These are phyloP conservation scores for Polyporus tsugae DNA, from an alignment of 1,284 basidiomycete species.

Conservation along the genomic window DNA sequence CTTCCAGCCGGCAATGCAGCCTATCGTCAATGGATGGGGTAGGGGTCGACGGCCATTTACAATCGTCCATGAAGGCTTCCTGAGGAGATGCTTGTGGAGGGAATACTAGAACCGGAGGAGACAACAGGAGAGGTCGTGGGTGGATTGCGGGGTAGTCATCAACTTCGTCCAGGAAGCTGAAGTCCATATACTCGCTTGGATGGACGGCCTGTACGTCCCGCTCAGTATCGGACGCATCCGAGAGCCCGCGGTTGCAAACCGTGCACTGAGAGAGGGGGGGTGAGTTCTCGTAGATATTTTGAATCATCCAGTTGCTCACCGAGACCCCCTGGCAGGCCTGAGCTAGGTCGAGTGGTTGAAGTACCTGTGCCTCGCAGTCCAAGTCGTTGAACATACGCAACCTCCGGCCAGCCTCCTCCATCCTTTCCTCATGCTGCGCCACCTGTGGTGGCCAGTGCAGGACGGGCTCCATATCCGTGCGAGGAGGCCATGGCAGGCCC, in stretches of 20 bases:
- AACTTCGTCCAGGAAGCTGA: background rate
- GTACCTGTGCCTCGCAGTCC: background rate
- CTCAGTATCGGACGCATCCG: background rate
- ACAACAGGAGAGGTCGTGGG: background rate
- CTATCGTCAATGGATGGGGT: background rate
- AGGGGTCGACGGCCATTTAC: background rate
- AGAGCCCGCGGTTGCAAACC: background rate
- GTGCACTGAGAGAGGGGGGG: background rate
- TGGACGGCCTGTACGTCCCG: background rate
- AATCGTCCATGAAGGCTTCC: too few relatives aligned
- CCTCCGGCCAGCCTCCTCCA: too few relatives aligned
- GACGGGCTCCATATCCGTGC: background rate
- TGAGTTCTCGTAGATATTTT: background rate
- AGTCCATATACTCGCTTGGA: background rate
- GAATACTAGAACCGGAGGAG: too few relatives aligned
- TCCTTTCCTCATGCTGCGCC: background rate
- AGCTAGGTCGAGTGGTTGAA: background rate
- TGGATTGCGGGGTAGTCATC: background rate
- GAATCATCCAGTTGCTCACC: background rate
- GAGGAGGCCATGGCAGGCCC: background rate
- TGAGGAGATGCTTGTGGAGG: too few relatives aligned
- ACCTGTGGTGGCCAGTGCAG: background rate
- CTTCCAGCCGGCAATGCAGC: background rate
- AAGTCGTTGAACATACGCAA: background rate
- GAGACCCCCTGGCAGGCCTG: background rate